Percentiles rank a stretch among this genome's conserved stretches.
Evolutionary conservation across 768 basidiomycete genomes (phyloP).

Genomic region (Tylopilus balloui): DNA sequence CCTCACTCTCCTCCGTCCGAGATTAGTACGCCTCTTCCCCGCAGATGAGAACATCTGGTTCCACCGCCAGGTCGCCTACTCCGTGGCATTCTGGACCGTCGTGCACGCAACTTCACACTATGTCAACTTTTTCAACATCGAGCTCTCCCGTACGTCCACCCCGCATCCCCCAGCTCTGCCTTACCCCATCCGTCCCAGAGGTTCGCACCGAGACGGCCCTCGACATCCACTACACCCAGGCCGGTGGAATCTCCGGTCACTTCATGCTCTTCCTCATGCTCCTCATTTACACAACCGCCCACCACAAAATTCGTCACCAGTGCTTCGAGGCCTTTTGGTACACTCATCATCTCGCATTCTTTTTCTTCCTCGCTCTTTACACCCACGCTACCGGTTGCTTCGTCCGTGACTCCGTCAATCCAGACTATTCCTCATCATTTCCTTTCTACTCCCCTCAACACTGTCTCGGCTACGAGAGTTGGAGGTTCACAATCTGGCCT

Average conservation of each 20-base stretch:
- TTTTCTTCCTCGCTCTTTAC: conserved; percentile 89
- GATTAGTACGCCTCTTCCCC: conserved; percentile 77
- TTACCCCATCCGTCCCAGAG: conserved; percentile 43
- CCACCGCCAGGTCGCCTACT: conserved; percentile 92
- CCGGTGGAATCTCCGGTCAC: conserved; percentile 92
- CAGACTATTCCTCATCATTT: conserved; percentile 66
- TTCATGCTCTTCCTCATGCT: conserved; percentile 95
- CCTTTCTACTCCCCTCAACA: conserved; percentile 87
- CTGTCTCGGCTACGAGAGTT: conserved; percentile 88
- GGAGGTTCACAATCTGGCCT: conserved; percentile 91
- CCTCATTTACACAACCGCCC: conserved; percentile 88
- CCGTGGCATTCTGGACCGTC: conserved; percentile 89
- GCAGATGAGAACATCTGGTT: conserved; percentile 96
- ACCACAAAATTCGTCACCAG: conserved; percentile 80
- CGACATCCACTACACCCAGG: conserved; percentile 82
- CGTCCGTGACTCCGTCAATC: conserved; percentile 77
- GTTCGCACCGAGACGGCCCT: conserved; percentile 73
- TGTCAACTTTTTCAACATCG: conserved; percentile 90
- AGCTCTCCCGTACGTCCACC: conserved; percentile 63
- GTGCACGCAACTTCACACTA: conserved; percentile 94
- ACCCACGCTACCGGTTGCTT: conserved; percentile 93
- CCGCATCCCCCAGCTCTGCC: neutral
- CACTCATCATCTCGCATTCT: conserved; percentile 91
- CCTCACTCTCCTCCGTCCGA: conserved; percentile 79
- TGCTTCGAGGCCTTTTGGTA: conserved; percentile 98